A percentile compares a stretch with the other conserved stretches of the same genome.
These are phyloP conservation scores for Coriaria nepalensis DNA, from an alignment of 306 rosid genomes.

Conservation along the genomic window DNA sequence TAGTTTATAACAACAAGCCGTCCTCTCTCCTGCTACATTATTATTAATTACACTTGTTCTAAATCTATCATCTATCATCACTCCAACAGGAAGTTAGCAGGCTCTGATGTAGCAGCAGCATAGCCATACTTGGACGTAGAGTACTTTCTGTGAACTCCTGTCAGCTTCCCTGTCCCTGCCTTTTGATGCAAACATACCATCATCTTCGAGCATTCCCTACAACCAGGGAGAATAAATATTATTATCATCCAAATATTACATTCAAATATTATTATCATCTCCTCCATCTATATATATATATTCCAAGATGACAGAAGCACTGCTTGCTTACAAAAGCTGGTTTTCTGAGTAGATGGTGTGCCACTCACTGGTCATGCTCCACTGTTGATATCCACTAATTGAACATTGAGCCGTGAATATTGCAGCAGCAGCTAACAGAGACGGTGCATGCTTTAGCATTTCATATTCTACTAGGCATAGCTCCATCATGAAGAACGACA, in stretches of 20 bases:
- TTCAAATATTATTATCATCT: too few species aligned
- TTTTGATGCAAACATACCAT: slow-evolving; percentile 65
- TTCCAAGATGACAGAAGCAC: too few species aligned
- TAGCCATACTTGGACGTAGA: slow-evolving; percentile 52
- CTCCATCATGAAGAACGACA: slow-evolving; percentile 70
- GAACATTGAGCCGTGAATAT: slow-evolving; percentile 62
- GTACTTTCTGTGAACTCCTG: slow-evolving; percentile 47
- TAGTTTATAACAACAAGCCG: too few species aligned
- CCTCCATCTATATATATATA: too few species aligned
- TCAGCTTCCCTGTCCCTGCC: slow-evolving; percentile 35
- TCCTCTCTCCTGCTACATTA: too few species aligned
- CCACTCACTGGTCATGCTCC: slow-evolving; percentile 75
- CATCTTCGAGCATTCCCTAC: slow-evolving; percentile 67
- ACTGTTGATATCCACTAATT: slow-evolving; percentile 37
- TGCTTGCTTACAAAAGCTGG: slow-evolving; percentile 48
- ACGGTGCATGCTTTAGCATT: slow-evolving; percentile 62
- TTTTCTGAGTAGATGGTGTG: slow-evolving; percentile 50
- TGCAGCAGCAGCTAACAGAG: slow-evolving; percentile 76
- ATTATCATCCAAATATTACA: too few species aligned
- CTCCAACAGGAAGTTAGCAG: slow-evolving; percentile 33
- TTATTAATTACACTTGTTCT: background rate
- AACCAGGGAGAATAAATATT: background rate
- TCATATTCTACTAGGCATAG: slow-evolving; percentile 66
- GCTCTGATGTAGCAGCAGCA: slow-evolving; percentile 48
- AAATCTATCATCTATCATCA: slow-evolving; percentile 8